Percentiles rank a stretch among this genome's conserved stretches.
phyloP scores from a whole-genome alignment of 2,329 filamentous ascomycete genomes.

The Chaetomium sp. region DNA sequence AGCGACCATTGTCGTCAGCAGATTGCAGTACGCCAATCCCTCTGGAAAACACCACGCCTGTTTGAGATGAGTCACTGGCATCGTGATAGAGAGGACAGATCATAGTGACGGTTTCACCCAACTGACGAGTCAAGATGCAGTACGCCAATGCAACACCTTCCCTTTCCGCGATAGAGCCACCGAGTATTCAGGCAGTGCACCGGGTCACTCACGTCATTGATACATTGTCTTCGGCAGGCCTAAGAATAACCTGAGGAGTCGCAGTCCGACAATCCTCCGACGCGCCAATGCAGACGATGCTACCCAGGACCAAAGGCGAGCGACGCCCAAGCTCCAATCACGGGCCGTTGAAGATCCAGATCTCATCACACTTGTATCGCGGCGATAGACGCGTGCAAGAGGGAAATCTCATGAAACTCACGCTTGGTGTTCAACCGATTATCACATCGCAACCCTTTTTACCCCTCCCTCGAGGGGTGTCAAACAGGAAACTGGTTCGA shows the following conservation, averaged over 20 bases:
- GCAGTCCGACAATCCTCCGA: not conserved
- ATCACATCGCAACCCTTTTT: not conserved
- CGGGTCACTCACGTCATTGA: not conserved
- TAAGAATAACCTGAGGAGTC: not conserved
- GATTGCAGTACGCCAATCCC: not conserved
- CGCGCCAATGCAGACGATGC: slow-evolving; percentile 3
- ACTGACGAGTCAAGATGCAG: not conserved
- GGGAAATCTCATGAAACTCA: not conserved
- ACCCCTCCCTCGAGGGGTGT: not conserved
- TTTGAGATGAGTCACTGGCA: not conserved
- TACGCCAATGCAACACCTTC: not conserved
- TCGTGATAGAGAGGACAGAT: not conserved
- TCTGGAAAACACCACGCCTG: not conserved
- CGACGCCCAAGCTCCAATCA: not conserved
- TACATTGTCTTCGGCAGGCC: not conserved
- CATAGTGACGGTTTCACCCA: not conserved
- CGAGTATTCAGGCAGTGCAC: slow-evolving; percentile 10
- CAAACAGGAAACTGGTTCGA: not conserved
- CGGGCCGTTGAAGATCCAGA: not conserved
- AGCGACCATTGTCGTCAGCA: not conserved
- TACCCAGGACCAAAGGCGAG: not conserved
- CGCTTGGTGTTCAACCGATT: not conserved
- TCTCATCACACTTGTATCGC: slow-evolving; percentile 5
- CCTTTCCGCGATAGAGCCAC: not conserved
- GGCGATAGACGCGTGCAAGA: not conserved